Percentiles rank a stretch among this genome's conserved stretches.
Conservation (phyloP, 805 yeast genomes). For the Brettanomyces anomalus region DNA sequence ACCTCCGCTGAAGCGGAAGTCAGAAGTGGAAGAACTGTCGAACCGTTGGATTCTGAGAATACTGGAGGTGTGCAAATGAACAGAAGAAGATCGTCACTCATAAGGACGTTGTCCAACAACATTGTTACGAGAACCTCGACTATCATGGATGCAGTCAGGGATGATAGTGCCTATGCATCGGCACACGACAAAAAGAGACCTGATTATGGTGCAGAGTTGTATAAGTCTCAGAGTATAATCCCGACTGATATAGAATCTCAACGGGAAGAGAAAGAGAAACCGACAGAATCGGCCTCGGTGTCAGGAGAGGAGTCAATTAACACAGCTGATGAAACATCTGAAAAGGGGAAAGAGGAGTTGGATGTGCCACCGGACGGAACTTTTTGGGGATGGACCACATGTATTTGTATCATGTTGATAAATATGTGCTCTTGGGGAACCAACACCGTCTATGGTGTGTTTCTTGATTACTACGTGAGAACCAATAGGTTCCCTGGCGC, state of each 20-base stretch:
- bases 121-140: conserved; percentile 17
- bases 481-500: conserved; percentile 39
- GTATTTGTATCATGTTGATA: conserved; percentile 24
- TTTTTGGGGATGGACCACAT: conserved; percentile 41
- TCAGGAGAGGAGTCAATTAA: neutral
- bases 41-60: neutral
- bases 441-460: conserved; percentile 47
- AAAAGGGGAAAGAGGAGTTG: conserved; percentile 15
- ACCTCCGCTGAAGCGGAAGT: neutral
- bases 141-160: conserved; percentile 19
- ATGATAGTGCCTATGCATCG: conserved; percentile 20
- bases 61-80: neutral
- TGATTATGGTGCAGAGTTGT: conserved; percentile 5
- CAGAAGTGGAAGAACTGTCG: neutral
- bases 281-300: neutral
- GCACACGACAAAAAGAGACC: conserved; percentile 1
- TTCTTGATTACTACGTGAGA: conserved; percentile 37
- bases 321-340: conserved; percentile 22
- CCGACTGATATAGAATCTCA: conserved; percentile 1
- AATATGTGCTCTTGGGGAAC: conserved; percentile 44
- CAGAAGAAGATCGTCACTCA: neutral
- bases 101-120: conserved; percentile 1
- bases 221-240: neutral
- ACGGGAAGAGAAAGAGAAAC: neutral
- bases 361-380: conserved; percentile 37